Conservation (phyloP, 2,329 filamentous ascomycete species). For the Ploettnerulaceae sp. region DNA sequence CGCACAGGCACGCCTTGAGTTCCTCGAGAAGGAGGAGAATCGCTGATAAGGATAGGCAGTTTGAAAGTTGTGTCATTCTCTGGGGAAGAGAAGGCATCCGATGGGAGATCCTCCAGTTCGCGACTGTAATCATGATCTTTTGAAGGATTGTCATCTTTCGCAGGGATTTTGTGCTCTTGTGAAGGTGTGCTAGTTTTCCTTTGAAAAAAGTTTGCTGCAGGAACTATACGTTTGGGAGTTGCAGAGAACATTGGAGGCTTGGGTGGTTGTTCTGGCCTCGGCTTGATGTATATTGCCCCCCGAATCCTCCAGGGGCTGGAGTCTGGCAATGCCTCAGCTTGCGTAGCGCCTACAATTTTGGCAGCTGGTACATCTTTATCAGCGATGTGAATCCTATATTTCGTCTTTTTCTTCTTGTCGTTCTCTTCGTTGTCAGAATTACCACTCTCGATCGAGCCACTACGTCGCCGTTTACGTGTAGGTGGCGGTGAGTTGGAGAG, state of each 20-base stretch:
- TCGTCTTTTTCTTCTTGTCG: slow-evolving; percentile 27
- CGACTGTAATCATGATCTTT: slow-evolving; percentile 35
- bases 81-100: slow-evolving; percentile 37
- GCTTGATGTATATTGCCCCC: slow-evolving; percentile 46
- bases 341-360: slow-evolving; percentile 30
- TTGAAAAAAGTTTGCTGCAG: slow-evolving; percentile 1
- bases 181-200: slow-evolving; percentile 7
- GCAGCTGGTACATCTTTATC: slow-evolving; percentile 25
- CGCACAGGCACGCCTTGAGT: slow-evolving; percentile 14
- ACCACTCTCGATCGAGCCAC: slow-evolving; percentile 12
- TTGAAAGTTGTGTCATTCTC: slow-evolving; percentile 16
- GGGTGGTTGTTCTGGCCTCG: slow-evolving; percentile 30
- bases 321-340: slow-evolving; percentile 30
- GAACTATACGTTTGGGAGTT: slow-evolving; percentile 4
- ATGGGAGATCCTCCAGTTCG: slow-evolving; percentile 49
- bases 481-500: slow-evolving; percentile 23
- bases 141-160: background rate
- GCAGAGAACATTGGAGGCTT: slow-evolving; percentile 15
- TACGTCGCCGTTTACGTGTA: slow-evolving; percentile 12
- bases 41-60: slow-evolving; percentile 17
- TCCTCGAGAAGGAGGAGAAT: slow-evolving; percentile 21
- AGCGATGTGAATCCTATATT: slow-evolving; percentile 30
- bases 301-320: slow-evolving; percentile 48
- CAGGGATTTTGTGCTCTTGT: slow-evolving; percentile 10
- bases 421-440: slow-evolving; percentile 23